These are phyloP conservation scores for Piloderma croceum DNA, from an alignment of 768 basidiomycete genomes.

Conservation along the genomic window DNA sequence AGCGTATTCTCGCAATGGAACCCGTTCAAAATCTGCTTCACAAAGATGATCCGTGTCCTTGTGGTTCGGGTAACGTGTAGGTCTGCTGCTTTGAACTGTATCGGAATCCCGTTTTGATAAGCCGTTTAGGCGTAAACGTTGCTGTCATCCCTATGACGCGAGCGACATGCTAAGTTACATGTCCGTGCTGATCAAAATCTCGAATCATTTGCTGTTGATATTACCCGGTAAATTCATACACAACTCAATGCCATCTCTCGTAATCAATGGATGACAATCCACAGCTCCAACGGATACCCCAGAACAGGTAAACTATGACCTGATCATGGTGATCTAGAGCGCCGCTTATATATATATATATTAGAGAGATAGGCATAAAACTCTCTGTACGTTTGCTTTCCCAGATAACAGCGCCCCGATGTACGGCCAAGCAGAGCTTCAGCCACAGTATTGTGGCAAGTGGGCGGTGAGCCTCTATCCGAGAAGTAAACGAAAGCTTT, in stretches of 20 bases:
- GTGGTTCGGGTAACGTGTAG: constrained; percentile 56
- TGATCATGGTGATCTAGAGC: too few species aligned
- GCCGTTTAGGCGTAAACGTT: constrained; percentile 51
- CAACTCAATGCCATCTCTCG: background rate
- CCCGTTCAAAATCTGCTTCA: constrained; percentile 67
- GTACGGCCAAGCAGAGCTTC: constrained; percentile 57
- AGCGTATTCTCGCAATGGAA: constrained; percentile 55
- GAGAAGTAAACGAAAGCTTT: background rate
- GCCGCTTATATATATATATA: too few species aligned
- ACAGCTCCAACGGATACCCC: constrained; percentile 61
- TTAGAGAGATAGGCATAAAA: too few species aligned
- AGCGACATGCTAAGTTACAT: constrained; percentile 69
- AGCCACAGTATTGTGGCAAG: constrained; percentile 73
- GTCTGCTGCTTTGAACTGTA: constrained; percentile 26
- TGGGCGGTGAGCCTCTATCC: constrained; percentile 53
- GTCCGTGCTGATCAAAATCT: constrained; percentile 77
- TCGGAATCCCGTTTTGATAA: too few species aligned
- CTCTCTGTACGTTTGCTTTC: too few species aligned
- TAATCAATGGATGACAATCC: background rate
- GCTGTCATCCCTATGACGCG: constrained; percentile 41
- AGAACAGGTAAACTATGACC: constrained; percentile 54
- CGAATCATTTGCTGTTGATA: constrained; percentile 84
- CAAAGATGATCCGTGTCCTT: constrained; percentile 69
- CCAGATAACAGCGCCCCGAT: constrained; percentile 50
- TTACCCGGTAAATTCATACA: constrained; percentile 58